Evolutionary conservation across 2,329 filamentous ascomycete genomes (phyloP), one percentile per base, ranked within the genome.

Genomic region (Sporothrix dimorphospora): DNA sequence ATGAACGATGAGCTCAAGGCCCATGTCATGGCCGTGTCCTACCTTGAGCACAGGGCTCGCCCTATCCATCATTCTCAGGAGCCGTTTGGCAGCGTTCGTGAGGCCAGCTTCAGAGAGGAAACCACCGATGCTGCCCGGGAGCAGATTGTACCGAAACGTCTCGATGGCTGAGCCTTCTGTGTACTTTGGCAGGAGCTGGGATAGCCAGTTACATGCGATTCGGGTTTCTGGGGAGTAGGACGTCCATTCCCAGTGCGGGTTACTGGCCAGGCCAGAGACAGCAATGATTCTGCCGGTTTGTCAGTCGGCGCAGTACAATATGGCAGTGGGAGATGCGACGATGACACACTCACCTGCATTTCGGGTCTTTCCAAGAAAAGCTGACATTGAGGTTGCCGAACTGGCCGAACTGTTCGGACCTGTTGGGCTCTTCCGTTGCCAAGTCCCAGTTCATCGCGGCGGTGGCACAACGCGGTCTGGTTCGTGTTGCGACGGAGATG

Each of bases 191-290:
- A 68, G 11, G 11, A 68, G 30, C 19, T 68, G 47, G 30, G 65
- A 38, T 30, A 68, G 65, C 65, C 65, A 68, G 45, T 68, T 24
- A 12, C 65, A 68, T 30, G 65, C 65, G 7, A 51, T 51, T 19
- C 47, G 65, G 27, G 65, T 40, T 40, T 68, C 65, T 27, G 65
- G 65, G 7, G 65, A 68, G 30, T 53, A 53, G 14, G 47, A 21
- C 12, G 65, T 53, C 47, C 65, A 68, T 53, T 68, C 47, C 65
- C 65, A 68, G 30, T 53, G 65, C 4, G 65, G 65, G n/a, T 68
- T 68, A 47, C 65, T 53, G 11, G 65, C 65, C 47, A 68, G 27
- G 47, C 65, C 65, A 34, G 65, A 34, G 27, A 67, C 45, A 8
- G 65, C 65, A 47, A 67, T 49, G 65, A 67, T 24, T 67, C 65